phyloP scores from a whole-genome alignment of 208 protist species.

The Leishmania amazonensis region DNA sequence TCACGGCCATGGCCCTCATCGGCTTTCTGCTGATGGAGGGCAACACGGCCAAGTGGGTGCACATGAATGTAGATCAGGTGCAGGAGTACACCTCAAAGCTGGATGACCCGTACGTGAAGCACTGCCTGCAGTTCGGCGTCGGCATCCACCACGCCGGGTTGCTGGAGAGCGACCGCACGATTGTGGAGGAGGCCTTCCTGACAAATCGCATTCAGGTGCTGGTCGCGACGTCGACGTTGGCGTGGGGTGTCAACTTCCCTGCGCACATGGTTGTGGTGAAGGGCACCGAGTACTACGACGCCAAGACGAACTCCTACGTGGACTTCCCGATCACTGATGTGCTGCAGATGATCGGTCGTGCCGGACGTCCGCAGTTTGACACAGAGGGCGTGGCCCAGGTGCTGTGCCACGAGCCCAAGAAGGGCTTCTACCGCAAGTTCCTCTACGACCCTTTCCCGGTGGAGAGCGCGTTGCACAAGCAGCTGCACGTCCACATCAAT shows the following conservation, averaged over 20 bases:
- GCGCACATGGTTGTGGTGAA: conserved; percentile 99
- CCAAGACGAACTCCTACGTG: conserved; percentile 96
- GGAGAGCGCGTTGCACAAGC: conserved; percentile 95
- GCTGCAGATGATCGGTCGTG: conserved; percentile 99
- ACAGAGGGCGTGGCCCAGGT: conserved; percentile 96
- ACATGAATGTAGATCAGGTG: conserved; percentile 91
- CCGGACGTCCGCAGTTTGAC: conserved; percentile 98
- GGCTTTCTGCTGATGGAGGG: conserved; percentile 92
- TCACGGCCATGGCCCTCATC: conserved; percentile 99
- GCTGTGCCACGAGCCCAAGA: conserved; percentile 98
- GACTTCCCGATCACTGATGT: conserved; percentile 99
- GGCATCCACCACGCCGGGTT: conserved; percentile 99
- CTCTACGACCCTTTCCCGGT: conserved; percentile 99
- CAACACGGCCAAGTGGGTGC: conserved; percentile 94
- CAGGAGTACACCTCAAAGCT: conserved; percentile 67
- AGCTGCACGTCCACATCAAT: conserved; percentile 99
- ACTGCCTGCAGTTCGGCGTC: conserved; percentile 98
- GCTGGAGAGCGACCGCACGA: conserved; percentile 75
- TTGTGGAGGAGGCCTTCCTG: conserved; percentile 96
- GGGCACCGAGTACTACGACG: conserved; percentile 99
- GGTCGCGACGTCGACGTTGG: conserved; percentile 98
- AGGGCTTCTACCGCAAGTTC: conserved; percentile 99
- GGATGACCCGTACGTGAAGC: conserved; percentile 91
- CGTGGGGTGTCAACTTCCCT: conserved; percentile 99
- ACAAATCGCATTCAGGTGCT: conserved; percentile 97